Evolutionary conservation across 2,329 filamentous ascomycete genomes (phyloP).

Genomic region (Alternaria hordeiaustralica): DNA sequence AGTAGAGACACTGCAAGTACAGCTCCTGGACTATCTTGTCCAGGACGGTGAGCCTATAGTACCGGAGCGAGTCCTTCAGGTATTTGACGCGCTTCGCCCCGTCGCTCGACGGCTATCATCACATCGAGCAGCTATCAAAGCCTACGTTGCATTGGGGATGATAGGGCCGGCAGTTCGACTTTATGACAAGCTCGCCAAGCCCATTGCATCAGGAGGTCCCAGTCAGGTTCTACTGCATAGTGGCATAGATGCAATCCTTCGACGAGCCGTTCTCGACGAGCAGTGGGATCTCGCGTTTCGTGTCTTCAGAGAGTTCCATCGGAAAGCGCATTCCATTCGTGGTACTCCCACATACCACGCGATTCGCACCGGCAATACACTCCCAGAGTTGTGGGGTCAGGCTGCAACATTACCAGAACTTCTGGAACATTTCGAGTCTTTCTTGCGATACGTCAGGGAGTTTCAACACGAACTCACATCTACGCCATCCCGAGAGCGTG

Average conservation of each 20-base stretch:
- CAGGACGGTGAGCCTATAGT: conserved; percentile 39
- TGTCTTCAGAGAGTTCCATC: conserved; percentile 31
- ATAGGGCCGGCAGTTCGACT: conserved; percentile 48
- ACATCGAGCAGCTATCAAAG: conserved; percentile 54
- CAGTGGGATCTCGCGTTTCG: conserved; percentile 47
- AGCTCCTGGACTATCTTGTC: conserved; percentile 42
- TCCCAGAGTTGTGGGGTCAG: conserved; percentile 34
- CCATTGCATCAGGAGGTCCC: background rate
- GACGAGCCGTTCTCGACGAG: conserved; percentile 36
- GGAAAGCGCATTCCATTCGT: conserved; percentile 4
- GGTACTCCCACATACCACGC: background rate
- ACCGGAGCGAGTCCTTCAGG: conserved; percentile 50
- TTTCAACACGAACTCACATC: conserved; percentile 30
- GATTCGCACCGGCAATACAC: conserved; percentile 13
- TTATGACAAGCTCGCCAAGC: conserved; percentile 48
- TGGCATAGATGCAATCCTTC: conserved; percentile 41
- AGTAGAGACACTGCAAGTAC: conserved; percentile 13
- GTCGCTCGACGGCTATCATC: conserved; percentile 49
- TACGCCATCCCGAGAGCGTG: conserved; percentile 17
- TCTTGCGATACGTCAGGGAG: conserved; percentile 34
- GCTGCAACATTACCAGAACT: conserved; percentile 33
- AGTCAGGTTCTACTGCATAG: conserved; percentile 16
- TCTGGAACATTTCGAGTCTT: conserved; percentile 31
- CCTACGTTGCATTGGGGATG: conserved; percentile 53
- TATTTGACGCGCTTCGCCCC: conserved; percentile 54